Conservation (phyloP, 257 asterid species). For the Solanum ossicruentum region DNA sequence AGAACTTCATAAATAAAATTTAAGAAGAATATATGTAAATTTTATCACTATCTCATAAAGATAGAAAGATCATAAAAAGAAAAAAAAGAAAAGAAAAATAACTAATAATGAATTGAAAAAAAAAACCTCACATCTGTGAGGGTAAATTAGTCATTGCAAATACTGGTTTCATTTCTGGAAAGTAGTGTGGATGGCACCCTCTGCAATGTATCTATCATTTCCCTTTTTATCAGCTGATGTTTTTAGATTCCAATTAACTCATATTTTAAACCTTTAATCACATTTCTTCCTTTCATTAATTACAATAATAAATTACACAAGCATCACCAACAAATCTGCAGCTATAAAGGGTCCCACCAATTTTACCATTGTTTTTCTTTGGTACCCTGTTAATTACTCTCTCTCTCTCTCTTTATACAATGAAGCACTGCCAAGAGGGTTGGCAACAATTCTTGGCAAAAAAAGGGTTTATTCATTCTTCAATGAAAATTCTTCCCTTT, state of each 20-base stretch:
- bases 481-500: conserved; percentile 14
- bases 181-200: background rate
- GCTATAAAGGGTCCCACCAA: conserved; percentile 46
- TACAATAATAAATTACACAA: conserved; percentile 11
- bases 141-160: background rate
- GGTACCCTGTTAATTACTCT: conserved; percentile 3
- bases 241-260: background rate
- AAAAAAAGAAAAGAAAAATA: no score
- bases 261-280: conserved; percentile 2
- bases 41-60: no score
- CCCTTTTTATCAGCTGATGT: conserved; percentile 2
- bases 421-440: conserved; percentile 40
- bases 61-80: no score
- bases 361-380: conserved; percentile 1
- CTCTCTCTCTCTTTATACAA: conserved; percentile 8
- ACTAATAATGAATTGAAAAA: no score
- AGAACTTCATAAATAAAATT: no score
- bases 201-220: conserved; percentile 1
- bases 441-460: conserved; percentile 16
- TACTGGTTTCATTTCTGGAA: background rate
- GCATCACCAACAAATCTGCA: conserved; percentile 51
- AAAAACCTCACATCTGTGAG: background rate
- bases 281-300: conserved; percentile 6
- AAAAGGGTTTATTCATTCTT: conserved; percentile 9
- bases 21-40: no score